Base-by-base conservation (phyloP, 306 rosid species). In the Pachyrhizus erosus region DNA sequence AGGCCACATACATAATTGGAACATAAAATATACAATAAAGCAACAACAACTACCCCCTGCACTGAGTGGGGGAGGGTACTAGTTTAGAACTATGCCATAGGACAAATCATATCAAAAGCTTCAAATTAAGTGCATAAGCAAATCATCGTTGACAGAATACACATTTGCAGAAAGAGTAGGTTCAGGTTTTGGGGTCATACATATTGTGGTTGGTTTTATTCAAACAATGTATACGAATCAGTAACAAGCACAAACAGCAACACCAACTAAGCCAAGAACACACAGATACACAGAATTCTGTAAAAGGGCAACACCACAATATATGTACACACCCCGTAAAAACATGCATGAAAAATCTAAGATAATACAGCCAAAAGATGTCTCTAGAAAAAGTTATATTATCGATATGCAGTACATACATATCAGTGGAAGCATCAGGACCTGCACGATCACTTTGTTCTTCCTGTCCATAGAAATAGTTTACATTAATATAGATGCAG, bases 341-440 rank as follows among this genome's bases (percentile, higher is more conserved):
- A 39, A 26, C 33, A 79, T 26, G 24, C 29, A 24, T 21, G 77
- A 62, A 5, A 52, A 73, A 52, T 34, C 23, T 37, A 77, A 31
- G 40, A 57, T 55, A 8, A 20, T 37, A n/a, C 9, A 76, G 21
- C 69, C 70, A 46, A 46, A 87, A 39, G 17, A 39, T 55, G 6
- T 10, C 18, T 33, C 52, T 55, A 60, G 17, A 37, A 42, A 31
- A 68, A 31, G 71, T 10, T 71, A 14, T 23, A 73, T 39, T 49
- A 82, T 68, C 43, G 40, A 68, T 45, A 26, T 34, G 69, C 27
- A 79, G 65, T 18, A 86, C 99, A 70, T 91, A 96, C 99, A 60
- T 54, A 57, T 93, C 92, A 72, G 81, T 8, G 15, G 99, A 87
- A 79, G 87, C 74, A 77, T 85, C 91, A 40, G 82, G 87, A 80